phyloP scores from a whole-genome alignment of 345 rosid genomes.

The Pelargonium nanum region DNA sequence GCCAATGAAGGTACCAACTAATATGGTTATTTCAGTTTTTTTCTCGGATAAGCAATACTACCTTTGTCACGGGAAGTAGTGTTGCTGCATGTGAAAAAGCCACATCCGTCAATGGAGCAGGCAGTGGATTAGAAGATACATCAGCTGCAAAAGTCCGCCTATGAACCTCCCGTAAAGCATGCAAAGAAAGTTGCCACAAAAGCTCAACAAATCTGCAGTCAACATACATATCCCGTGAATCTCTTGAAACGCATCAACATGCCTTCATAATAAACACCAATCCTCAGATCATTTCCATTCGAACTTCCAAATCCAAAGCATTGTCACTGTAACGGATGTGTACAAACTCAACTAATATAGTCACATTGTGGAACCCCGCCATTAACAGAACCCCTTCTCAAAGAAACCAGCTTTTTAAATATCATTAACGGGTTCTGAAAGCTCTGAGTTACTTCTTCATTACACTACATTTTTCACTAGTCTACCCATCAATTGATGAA shows the following conservation, averaged over 20 bases:
- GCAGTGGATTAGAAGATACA: slow-evolving; percentile 74
- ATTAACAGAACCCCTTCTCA: background rate
- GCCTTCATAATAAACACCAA: background rate
- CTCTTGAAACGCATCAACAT: background rate
- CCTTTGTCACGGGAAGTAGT: slow-evolving; percentile 95
- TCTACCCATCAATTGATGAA: background rate
- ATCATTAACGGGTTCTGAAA: background rate
- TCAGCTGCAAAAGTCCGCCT: slow-evolving; percentile 86
- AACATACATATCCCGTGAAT: slow-evolving; percentile 4
- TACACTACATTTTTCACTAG: background rate
- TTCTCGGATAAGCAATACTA: slow-evolving; percentile 11
- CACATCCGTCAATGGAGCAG: slow-evolving; percentile 92
- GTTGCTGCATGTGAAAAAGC: slow-evolving; percentile 98
- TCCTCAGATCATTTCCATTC: background rate
- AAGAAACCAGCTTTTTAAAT: background rate
- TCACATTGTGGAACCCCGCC: background rate
- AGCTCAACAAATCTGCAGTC: slow-evolving; percentile 91
- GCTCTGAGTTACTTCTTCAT: too few relatives aligned
- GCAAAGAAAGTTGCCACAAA: slow-evolving; percentile 96
- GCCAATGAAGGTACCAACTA: background rate
- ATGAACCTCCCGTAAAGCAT: slow-evolving; percentile 91
- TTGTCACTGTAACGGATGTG: too few relatives aligned
- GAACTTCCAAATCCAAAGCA: background rate
- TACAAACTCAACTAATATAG: too few relatives aligned
- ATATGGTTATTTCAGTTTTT: background rate